phyloP scores from a whole-genome alignment of 495 filamentous ascomycete genomes.

The Hypoxylon intermedium region DNA sequence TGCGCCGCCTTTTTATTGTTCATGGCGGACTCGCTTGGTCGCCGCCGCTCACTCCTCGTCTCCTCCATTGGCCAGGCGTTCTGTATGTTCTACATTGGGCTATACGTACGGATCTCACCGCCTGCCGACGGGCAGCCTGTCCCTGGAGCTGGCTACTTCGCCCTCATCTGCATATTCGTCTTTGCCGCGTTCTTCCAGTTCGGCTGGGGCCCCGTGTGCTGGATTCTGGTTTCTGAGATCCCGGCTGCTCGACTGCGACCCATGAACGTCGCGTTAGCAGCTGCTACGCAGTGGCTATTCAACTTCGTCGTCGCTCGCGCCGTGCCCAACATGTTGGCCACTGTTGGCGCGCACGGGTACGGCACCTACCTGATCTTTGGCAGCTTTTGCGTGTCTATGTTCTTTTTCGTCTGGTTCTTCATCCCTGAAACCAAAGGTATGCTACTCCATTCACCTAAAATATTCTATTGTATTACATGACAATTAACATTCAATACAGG shows the following conservation, averaged over 20 bases:
- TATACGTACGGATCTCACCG: slow-evolving; percentile 77
- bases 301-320: slow-evolving; percentile 73
- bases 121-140: slow-evolving; percentile 56
- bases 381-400: slow-evolving; percentile 71
- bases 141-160: slow-evolving; percentile 62
- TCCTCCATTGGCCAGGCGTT: slow-evolving; percentile 73
- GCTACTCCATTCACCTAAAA: slow-evolving; percentile 38
- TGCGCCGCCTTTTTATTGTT: slow-evolving; percentile 70
- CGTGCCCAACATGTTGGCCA: slow-evolving; percentile 70
- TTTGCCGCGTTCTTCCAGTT: slow-evolving; percentile 81
- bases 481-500: slow-evolving; percentile 44
- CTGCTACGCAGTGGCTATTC: slow-evolving; percentile 74
- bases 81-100: slow-evolving; percentile 80
- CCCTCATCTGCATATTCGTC: slow-evolving; percentile 73
- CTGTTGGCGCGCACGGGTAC: slow-evolving; percentile 67
- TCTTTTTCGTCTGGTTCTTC: slow-evolving; percentile 73
- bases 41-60: slow-evolving; percentile 73
- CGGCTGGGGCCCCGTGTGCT: slow-evolving; percentile 80
- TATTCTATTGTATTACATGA: slow-evolving; percentile 48
- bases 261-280: slow-evolving; percentile 71
- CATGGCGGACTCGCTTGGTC: slow-evolving; percentile 74
- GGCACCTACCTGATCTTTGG: slow-evolving; percentile 64
- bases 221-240: slow-evolving; percentile 80
- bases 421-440: slow-evolving; percentile 76
- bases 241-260: slow-evolving; percentile 74